Evolutionary conservation across 2,329 filamentous ascomycete genomes (phyloP).

Genomic region (Lasiodiplodia sp.): DNA sequence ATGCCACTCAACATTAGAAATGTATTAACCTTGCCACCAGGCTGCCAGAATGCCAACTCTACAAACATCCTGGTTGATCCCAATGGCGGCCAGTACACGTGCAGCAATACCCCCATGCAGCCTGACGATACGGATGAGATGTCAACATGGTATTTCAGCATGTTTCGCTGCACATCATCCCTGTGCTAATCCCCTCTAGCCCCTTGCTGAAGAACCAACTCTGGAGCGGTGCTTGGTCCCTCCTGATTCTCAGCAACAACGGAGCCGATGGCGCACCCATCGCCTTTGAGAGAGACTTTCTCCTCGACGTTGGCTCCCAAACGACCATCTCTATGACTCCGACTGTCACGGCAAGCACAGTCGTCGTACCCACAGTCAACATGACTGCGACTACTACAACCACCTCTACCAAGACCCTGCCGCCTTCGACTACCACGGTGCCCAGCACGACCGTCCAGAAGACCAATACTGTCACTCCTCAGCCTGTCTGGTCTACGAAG

Average conservation of each 20-base stretch:
- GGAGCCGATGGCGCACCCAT: conserved; percentile 47
- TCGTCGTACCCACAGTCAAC: conserved; percentile 23
- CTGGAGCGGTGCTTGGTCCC: conserved; percentile 46
- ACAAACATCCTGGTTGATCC: conserved; percentile 51
- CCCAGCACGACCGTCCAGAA: conserved; percentile 36
- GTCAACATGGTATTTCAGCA: conserved; percentile 42
- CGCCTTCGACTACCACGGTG: conserved; percentile 36
- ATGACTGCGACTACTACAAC: conserved; percentile 32
- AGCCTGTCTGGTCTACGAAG: conserved; percentile 37
- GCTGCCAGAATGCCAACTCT: conserved; percentile 45
- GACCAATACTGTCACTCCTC: conserved; percentile 38
- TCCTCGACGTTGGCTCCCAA: conserved; percentile 47
- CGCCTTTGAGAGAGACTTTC: conserved; percentile 51
- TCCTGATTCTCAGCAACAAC: conserved; percentile 53
- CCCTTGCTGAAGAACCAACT: conserved; percentile 47
- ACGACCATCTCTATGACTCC: conserved; percentile 39
- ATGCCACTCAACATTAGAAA: not conserved
- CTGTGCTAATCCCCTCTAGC: conserved; percentile 32
- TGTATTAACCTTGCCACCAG: conserved; percentile 33
- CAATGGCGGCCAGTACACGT: conserved; percentile 46
- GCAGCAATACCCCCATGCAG: conserved; percentile 45
- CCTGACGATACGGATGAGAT: conserved; percentile 46
- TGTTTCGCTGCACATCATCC: not conserved
- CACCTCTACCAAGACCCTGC: conserved; percentile 37
- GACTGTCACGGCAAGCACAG: not conserved